These are phyloP conservation scores for Canavalia ensiformis DNA, from an alignment of 306 rosid species.

Conservation along the genomic window DNA sequence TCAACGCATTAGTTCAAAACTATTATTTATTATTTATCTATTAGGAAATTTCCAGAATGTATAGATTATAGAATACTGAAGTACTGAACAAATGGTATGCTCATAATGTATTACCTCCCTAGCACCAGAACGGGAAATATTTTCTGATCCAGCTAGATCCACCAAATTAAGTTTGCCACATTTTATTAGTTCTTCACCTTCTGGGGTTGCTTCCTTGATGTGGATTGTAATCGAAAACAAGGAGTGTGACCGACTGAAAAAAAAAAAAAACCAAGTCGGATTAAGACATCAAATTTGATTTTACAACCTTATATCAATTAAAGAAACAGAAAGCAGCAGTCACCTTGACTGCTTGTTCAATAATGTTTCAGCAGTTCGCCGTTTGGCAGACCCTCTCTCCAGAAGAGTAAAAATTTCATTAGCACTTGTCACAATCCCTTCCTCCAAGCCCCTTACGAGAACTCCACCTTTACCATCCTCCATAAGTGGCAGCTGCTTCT, in stretches of 20 bases:
- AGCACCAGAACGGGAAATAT: conserved; percentile 98
- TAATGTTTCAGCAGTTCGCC: conserved; percentile 97
- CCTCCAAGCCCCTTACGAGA: conserved; percentile 93
- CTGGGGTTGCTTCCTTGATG: conserved; percentile 96
- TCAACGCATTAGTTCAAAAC: background rate
- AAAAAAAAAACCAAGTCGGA: conserved; percentile 5
- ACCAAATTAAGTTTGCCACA: conserved; percentile 98
- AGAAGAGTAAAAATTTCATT: conserved; percentile 82
- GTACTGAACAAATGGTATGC: background rate
- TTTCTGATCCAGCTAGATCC: conserved; percentile 97
- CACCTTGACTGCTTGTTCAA: conserved; percentile 97
- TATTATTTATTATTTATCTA: background rate
- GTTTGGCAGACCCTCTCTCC: conserved; percentile 93
- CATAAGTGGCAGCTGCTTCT: conserved; percentile 91
- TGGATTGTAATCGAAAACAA: conserved; percentile 97
- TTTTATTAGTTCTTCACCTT: conserved; percentile 96
- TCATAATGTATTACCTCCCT: conserved; percentile 75
- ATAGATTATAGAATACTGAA: background rate
- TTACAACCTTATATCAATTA: background rate
- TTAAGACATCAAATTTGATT: background rate
- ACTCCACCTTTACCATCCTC: conserved; percentile 99
- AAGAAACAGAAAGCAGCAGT: conserved; percentile 19
- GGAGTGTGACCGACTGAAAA: conserved; percentile 95
- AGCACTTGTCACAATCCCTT: conserved; percentile 93
- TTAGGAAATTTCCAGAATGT: background rate